Percentiles rank a stretch among this genome's conserved stretches.
Evolutionary conservation across 352 stramenopile genomes (phyloP).

Genomic region (Pythium grandisporangium): DNA sequence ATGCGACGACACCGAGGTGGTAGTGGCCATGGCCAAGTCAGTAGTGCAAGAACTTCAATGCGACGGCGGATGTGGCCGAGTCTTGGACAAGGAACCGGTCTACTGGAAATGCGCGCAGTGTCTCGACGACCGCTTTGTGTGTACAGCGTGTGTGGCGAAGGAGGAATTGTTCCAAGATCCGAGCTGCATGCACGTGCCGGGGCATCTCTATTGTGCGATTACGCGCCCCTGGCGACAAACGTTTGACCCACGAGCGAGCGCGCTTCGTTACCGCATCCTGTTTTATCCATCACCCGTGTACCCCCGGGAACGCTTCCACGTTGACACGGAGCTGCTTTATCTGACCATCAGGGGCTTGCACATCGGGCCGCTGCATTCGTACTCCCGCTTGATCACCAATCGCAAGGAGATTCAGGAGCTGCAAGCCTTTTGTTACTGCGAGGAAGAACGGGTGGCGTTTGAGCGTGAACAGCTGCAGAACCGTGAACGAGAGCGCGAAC

Average conservation of each 20-base stretch:
- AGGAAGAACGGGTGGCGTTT: conserved; percentile 36
- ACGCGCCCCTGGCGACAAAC: conserved; percentile 27
- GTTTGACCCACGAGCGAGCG: conserved; percentile 13
- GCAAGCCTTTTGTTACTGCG: conserved; percentile 48
- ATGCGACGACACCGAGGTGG: too few species aligned
- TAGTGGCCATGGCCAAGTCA: background rate
- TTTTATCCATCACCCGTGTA: conserved; percentile 48
- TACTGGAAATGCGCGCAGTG: conserved; percentile 62
- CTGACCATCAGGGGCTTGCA: conserved; percentile 57
- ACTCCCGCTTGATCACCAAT: conserved; percentile 35
- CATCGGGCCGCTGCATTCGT: conserved; percentile 45
- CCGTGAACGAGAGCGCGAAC: too few species aligned
- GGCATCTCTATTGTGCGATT: conserved; percentile 60
- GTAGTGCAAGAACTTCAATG: conserved; percentile 1
- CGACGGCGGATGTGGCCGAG: conserved; percentile 5
- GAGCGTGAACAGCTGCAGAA: conserved; percentile 12
- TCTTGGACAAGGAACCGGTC: conserved; percentile 23
- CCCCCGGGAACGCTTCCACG: conserved; percentile 33
- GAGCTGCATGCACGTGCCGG: conserved; percentile 39
- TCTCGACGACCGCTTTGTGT: conserved; percentile 36
- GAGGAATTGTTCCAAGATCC: conserved; percentile 44
- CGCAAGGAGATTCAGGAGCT: conserved; percentile 58
- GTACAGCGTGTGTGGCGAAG: conserved; percentile 23
- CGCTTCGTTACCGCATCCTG: conserved; percentile 25
- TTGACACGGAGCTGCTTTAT: conserved; percentile 55